These are phyloP conservation scores for Phaeomoniella chlamydospora DNA, from an alignment of 2,329 filamentous ascomycete species.

Conservation along the genomic window DNA sequence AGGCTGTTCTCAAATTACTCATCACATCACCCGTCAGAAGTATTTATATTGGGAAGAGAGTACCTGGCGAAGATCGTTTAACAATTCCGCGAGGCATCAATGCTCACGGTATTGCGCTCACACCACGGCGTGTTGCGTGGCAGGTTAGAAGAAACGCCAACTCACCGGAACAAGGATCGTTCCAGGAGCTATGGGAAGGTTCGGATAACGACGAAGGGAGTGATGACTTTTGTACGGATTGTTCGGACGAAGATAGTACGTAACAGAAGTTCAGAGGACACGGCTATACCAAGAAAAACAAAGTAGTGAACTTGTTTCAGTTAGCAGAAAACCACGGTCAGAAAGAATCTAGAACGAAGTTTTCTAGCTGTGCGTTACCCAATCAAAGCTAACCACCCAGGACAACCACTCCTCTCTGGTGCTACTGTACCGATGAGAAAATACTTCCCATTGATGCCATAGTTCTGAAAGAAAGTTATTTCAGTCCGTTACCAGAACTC, in stretches of 20 bases:
- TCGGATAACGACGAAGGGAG: background rate
- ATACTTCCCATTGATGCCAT: no score
- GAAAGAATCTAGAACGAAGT: no score
- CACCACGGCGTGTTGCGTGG: background rate
- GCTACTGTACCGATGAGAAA: no score
- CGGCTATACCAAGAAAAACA: no score
- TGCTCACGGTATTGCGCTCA: background rate
- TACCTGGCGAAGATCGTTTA: conserved; percentile 1
- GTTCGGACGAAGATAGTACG: no score
- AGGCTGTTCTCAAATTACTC: conserved; percentile 5
- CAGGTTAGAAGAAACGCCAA: background rate
- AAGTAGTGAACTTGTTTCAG: no score
- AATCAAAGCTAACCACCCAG: no score
- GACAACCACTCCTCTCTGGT: no score
- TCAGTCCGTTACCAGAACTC: conserved; percentile 2
- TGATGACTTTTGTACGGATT: background rate
- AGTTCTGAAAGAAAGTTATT: background rate
- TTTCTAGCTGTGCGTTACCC: no score
- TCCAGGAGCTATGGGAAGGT: background rate
- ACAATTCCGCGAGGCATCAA: background rate
- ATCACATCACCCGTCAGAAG: conserved; percentile 4
- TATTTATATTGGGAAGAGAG: conserved; percentile 1
- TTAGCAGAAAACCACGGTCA: no score
- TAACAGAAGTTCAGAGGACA: no score
- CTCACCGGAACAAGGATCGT: background rate